Conservation (phyloP, 1,139 yeast genomes). For the Pneumocystis canis region DNA sequence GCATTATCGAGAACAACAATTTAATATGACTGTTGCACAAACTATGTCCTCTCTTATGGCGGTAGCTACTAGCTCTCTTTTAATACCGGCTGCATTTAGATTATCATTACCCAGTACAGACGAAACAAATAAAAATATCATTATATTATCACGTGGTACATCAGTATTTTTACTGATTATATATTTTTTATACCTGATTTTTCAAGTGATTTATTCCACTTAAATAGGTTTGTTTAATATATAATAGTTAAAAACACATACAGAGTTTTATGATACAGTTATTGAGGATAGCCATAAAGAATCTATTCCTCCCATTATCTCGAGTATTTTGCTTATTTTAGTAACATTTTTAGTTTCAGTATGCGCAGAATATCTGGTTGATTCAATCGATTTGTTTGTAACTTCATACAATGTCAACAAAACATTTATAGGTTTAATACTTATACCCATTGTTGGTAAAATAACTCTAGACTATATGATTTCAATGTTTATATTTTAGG, state of each 20-base stretch:
- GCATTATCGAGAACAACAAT: slow-evolving; percentile 68
- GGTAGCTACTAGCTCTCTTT: slow-evolving; percentile 69
- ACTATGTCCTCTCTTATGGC: slow-evolving; percentile 92
- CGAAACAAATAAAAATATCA: slow-evolving; percentile 33
- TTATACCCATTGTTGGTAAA: slow-evolving; percentile 64
- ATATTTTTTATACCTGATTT: slow-evolving; percentile 62
- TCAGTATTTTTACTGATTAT: slow-evolving; percentile 63
- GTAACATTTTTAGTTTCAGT: slow-evolving; percentile 74
- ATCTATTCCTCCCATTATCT: slow-evolving; percentile 18
- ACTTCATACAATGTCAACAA: slow-evolving; percentile 72
- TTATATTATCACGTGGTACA: slow-evolving; percentile 74
- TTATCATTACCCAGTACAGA: slow-evolving; percentile 42
- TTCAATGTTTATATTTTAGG: slow-evolving; percentile 29
- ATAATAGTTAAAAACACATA: slow-evolving; percentile 61
- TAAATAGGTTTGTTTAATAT: neutral
- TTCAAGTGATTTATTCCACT: slow-evolving; percentile 29
- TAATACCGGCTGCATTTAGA: slow-evolving; percentile 93
- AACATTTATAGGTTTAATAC: slow-evolving; percentile 85
- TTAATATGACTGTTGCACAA: slow-evolving; percentile 93
- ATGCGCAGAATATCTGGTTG: slow-evolving; percentile 87
- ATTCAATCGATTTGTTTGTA: slow-evolving; percentile 81
- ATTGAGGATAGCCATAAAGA: slow-evolving; percentile 23
- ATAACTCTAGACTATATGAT: neutral
- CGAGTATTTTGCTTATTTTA: slow-evolving; percentile 30
- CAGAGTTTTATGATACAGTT: slow-evolving; percentile 38